A percentile compares a stretch with the other conserved stretches of the same genome.
Evolutionary conservation across 495 filamentous ascomycete species (phyloP).

Genomic region (Trichoderma erinaceum): DNA sequence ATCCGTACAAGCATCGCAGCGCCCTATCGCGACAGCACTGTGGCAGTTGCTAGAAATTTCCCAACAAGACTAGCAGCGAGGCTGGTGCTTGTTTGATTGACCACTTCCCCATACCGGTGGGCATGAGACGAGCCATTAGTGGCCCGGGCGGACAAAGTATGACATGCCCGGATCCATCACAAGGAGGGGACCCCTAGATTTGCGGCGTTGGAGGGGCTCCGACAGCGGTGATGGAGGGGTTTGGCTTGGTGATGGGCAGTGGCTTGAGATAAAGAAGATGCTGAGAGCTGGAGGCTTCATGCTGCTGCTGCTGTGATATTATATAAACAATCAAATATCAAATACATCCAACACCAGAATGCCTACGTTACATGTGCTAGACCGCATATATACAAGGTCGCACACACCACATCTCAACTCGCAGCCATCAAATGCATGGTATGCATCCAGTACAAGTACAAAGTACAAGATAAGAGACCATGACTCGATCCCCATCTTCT

Average conservation of each 20-base stretch:
- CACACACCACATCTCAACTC: too few species aligned
- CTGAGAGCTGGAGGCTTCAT: too few species aligned
- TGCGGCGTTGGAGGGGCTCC: background rate
- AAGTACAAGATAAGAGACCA: too few species aligned
- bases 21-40: background rate
- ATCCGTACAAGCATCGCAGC: background rate
- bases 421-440: too few species aligned
- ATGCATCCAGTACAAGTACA: too few species aligned
- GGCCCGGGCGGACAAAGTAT: background rate
- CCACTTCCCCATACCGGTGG: background rate
- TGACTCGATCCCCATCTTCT: too few species aligned
- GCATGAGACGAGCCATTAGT: background rate
- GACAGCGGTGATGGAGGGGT: background rate
- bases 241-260: background rate
- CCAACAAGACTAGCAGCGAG: background rate
- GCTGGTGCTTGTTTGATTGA: background rate
- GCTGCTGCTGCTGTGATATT: too few species aligned
- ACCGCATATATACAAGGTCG: too few species aligned
- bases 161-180: background rate
- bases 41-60: conserved; percentile 1
- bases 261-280: too few species aligned
- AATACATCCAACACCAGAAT: too few species aligned
- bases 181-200: background rate
- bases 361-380: too few species aligned
- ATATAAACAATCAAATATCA: too few species aligned